Evolutionary conservation across 345 rosid species (phyloP).

Genomic region (Microthlaspi erraticum): DNA sequence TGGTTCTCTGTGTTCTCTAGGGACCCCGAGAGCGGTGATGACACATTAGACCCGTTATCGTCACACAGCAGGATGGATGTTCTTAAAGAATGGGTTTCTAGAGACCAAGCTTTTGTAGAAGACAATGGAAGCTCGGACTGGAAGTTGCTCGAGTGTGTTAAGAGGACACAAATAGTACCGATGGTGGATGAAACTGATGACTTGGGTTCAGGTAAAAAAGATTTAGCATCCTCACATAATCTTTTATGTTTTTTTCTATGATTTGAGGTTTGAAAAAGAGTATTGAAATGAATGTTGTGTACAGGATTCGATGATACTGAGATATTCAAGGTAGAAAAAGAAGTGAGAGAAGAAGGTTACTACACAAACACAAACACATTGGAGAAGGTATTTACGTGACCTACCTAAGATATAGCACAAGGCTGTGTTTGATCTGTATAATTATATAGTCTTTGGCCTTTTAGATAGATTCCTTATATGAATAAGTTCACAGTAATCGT

Average conservation of each 20-base stretch:
- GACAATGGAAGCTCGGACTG: slow-evolving; percentile 60
- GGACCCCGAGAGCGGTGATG: slow-evolving; percentile 48
- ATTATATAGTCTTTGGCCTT: slow-evolving; percentile 1
- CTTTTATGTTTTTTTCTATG: neutral
- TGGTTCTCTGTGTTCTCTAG: slow-evolving; percentile 28
- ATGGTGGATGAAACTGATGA: slow-evolving; percentile 62
- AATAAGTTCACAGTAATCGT: neutral
- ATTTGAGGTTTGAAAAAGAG: neutral
- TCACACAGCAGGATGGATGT: slow-evolving; percentile 47
- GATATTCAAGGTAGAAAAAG: slow-evolving; percentile 60
- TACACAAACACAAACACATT: slow-evolving; percentile 33
- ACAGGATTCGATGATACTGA: slow-evolving; percentile 80
- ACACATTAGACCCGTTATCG: slow-evolving; percentile 52
- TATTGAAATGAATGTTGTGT: slow-evolving; percentile 15
- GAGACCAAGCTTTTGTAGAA: slow-evolving; percentile 51
- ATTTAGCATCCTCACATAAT: slow-evolving; percentile 6
- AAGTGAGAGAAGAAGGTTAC: slow-evolving; percentile 45
- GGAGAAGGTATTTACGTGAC: slow-evolving; percentile 21
- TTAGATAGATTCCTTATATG: neutral
- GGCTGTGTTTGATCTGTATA: slow-evolving; percentile 16
- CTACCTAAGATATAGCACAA: neutral
- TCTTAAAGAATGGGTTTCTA: slow-evolving; percentile 75
- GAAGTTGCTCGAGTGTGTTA: slow-evolving; percentile 61
- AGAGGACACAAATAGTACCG: slow-evolving; percentile 44
- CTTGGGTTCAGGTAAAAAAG: slow-evolving; percentile 60